Conservation (phyloP, 140 eudicot species). For the Erigeron philadelphicus region DNA sequence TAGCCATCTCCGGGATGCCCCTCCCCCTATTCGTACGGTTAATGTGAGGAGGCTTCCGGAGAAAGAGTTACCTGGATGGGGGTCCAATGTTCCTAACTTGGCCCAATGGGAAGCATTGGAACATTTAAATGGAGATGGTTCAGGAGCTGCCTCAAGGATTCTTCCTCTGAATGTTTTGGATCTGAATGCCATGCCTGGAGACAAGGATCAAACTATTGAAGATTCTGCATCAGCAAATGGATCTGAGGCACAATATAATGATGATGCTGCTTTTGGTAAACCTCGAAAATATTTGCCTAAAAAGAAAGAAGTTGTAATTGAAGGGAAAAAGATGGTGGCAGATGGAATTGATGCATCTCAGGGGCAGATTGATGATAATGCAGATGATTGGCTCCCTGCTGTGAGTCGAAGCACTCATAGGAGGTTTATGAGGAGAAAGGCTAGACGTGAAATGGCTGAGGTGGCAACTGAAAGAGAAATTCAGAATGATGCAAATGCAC, state of each 20-base stretch:
- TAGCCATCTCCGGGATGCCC: slow-evolving; percentile 70
- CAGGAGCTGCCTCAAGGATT: slow-evolving; percentile 54
- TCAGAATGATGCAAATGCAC: slow-evolving; percentile 29
- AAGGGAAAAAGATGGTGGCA: slow-evolving; percentile 80
- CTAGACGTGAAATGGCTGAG: slow-evolving; percentile 67
- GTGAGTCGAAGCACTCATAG: slow-evolving; percentile 94
- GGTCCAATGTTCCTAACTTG: slow-evolving; percentile 82
- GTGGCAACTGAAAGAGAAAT: slow-evolving; percentile 40
- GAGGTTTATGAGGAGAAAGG: slow-evolving; percentile 75
- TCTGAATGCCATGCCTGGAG: slow-evolving; percentile 44
- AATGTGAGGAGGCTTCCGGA: slow-evolving; percentile 86
- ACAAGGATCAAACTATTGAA: slow-evolving; percentile 32
- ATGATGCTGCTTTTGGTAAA: slow-evolving; percentile 31
- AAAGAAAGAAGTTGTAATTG: slow-evolving; percentile 60
- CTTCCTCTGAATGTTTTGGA: slow-evolving; percentile 71
- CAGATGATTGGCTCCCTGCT: slow-evolving; percentile 86
- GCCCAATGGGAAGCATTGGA: slow-evolving; percentile 96
- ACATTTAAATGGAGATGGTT: slow-evolving; percentile 42
- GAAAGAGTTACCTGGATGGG: slow-evolving; percentile 98
- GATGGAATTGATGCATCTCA: slow-evolving; percentile 84
- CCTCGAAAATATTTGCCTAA: slow-evolving; percentile 43
- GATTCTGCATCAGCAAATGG: slow-evolving; percentile 47
- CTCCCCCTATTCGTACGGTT: slow-evolving; percentile 74
- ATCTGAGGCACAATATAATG: slow-evolving; percentile 32
- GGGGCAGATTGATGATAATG: slow-evolving; percentile 51